These are phyloP conservation scores for Gossypium arboreum DNA, from an alignment of 345 rosid genomes.

Conservation along the genomic window DNA sequence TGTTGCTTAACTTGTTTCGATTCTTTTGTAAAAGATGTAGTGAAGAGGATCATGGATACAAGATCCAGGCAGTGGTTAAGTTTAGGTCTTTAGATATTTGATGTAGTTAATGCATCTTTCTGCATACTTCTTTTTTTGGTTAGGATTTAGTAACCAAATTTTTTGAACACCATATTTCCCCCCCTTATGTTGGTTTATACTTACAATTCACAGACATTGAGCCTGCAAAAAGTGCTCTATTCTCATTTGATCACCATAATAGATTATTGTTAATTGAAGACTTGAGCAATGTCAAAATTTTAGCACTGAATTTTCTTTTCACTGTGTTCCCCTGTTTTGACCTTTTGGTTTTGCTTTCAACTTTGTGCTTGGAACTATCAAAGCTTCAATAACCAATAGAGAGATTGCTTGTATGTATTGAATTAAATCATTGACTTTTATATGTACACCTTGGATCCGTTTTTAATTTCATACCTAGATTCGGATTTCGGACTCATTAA, in stretches of 20 bases:
- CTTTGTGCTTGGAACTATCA: no score
- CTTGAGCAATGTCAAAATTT: slow-evolving; percentile 7
- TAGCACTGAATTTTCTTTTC: background rate
- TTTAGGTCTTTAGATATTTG: slow-evolving; percentile 55
- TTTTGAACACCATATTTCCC: background rate
- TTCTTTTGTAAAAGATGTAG: slow-evolving; percentile 73
- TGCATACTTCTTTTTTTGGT: slow-evolving; percentile 10
- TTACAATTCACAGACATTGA: slow-evolving; percentile 28
- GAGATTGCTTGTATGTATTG: no score
- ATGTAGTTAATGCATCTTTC: slow-evolving; percentile 12
- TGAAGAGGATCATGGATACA: slow-evolving; percentile 70
- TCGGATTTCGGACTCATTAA: no score
- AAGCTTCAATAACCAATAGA: no score
- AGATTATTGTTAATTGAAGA: slow-evolving; percentile 16
- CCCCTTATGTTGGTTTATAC: slow-evolving; percentile 26
- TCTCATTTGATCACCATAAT: slow-evolving; percentile 25
- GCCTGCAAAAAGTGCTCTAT: slow-evolving; percentile 23
- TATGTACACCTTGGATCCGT: no score
- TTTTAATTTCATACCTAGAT: no score
- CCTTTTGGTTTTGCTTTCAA: no score
- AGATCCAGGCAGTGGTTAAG: slow-evolving; percentile 72
- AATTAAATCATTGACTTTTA: no score
- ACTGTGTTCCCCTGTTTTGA: no score
- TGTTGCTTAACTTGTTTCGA: slow-evolving; percentile 86
- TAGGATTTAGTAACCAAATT: slow-evolving; percentile 28